Evolutionary conservation across 2,329 filamentous ascomycete genomes (phyloP), one percentile per base, ranked within the genome.

Genomic region (Fusarium sp.): DNA sequence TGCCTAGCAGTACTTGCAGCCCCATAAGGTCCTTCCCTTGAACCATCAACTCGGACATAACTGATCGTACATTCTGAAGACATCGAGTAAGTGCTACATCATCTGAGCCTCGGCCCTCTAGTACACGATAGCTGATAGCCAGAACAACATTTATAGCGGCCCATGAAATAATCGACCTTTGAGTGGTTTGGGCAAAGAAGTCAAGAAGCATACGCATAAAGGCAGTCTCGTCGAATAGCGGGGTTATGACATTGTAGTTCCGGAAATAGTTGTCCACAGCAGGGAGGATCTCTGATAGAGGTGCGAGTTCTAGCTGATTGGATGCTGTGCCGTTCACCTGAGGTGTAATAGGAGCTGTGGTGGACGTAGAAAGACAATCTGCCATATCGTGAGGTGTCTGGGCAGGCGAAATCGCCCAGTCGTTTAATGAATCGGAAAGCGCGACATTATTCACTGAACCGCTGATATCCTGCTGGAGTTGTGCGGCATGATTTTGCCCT

Each of bases 81-180:
- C 74, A 79, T 41, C 70, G 61, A 2, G 76, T 58, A 15, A 71
- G 61, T 6, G 47, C 13, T n/a, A 62, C 53, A 9, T 74, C 61
- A 7, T 71, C 56, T n/a, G 63, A 60, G 15, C 70, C 42, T 7
- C 71, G 65, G 12, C 64, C 52, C 3, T 76, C 61, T 3, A 73
- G 57, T 8, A 70, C 23, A 6, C 69, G 70, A 44, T 79, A 76
- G 4, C 66, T 76, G 4, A 80, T 62, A 3, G 79, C 77, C 9
- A 81, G 54, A 8, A 78, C 77, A 11, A 77, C 70, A 34, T 80
- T 79, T 57, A 81, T 77, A 9, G 77, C 74, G 2, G 77, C 78
- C 74, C 77, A 79, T 1, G 67, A 49, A 0, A 73, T 68, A 20
- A 69, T 70, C 1, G 69, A 66, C 6, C 71, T 37, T 26, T 57